These are phyloP conservation scores for Somion occarium DNA, from an alignment of 1,284 basidiomycete species.

Conservation along the genomic window DNA sequence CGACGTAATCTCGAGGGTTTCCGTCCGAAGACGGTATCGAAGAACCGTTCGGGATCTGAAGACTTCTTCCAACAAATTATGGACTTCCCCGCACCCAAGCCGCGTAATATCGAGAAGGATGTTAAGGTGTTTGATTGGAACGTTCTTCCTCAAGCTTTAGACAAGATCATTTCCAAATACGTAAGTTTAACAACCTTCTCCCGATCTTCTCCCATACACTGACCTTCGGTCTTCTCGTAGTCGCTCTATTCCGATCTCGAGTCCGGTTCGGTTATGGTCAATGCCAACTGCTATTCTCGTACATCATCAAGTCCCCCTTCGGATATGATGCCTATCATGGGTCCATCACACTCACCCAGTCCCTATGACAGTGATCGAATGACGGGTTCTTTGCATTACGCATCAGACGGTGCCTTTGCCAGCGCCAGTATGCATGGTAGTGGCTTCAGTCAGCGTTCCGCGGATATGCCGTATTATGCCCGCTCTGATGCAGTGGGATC, in stretches of 20 bases:
- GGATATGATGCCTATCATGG: background rate
- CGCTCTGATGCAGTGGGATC: background rate
- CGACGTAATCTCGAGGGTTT: constrained; percentile 92
- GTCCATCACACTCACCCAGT: background rate
- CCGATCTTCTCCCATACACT: constrained; percentile 4
- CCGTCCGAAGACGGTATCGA: constrained; percentile 86
- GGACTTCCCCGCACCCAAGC: constrained; percentile 92
- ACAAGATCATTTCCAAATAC: constrained; percentile 95
- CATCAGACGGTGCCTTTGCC: background rate
- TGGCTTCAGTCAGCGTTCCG: background rate
- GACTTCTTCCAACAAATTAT: constrained; percentile 93
- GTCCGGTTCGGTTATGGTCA: background rate
- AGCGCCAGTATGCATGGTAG: background rate
- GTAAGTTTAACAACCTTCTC: constrained; percentile 42
- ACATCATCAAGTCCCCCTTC: background rate
- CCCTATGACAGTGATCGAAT: background rate
- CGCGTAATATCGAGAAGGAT: constrained; percentile 96
- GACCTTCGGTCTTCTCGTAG: constrained; percentile 31
- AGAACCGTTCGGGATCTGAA: constrained; percentile 76
- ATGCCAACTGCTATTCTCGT: background rate
- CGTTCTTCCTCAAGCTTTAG: constrained; percentile 72
- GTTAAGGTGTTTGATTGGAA: constrained; percentile 97
- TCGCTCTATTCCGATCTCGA: constrained; percentile 23
- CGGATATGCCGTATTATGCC: background rate
- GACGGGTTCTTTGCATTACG: constrained; percentile 13